phyloP scores from a whole-genome alignment of 2,329 filamentous ascomycete genomes.

The Talaromyces sp. region DNA sequence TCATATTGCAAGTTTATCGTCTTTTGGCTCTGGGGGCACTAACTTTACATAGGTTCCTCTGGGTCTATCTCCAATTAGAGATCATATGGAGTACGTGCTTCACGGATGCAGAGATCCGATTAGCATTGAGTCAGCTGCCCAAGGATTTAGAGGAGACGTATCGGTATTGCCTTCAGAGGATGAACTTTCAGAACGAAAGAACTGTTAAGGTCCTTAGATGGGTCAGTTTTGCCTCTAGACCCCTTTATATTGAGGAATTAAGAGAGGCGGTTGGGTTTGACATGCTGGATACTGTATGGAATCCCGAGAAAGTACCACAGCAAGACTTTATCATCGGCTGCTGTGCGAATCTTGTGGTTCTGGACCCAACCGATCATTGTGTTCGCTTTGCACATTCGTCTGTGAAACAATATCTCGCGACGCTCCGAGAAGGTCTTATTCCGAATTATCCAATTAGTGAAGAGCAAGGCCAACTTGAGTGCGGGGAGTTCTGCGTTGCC shows the following conservation, averaged over 20 bases:
- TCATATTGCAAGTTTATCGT: neutral
- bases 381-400: conserved; percentile 26
- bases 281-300: conserved; percentile 20
- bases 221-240: conserved; percentile 23
- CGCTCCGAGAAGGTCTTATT: neutral
- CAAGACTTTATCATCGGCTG: conserved; percentile 22
- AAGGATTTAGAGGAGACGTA: conserved; percentile 25
- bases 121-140: conserved; percentile 21
- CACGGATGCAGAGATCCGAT: conserved; percentile 22
- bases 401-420: conserved; percentile 24
- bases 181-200: conserved; percentile 11
- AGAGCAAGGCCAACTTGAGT: conserved; percentile 20
- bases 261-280: conserved; percentile 23
- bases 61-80: conserved; percentile 25
- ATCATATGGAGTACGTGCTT: conserved; percentile 24
- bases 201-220: conserved; percentile 22
- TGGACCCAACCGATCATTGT: conserved; percentile 20
- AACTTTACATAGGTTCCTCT: conserved; percentile 21
- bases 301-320: conserved; percentile 20
- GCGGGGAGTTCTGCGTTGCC: conserved; percentile 24
- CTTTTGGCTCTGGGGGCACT: neutral
- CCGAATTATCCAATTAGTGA: conserved; percentile 13
- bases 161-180: conserved; percentile 21
- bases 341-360: conserved; percentile 25
- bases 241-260: conserved; percentile 25